Conservation (phyloP, 495 filamentous ascomycete genomes). For the Lepidopterella palustris region DNA sequence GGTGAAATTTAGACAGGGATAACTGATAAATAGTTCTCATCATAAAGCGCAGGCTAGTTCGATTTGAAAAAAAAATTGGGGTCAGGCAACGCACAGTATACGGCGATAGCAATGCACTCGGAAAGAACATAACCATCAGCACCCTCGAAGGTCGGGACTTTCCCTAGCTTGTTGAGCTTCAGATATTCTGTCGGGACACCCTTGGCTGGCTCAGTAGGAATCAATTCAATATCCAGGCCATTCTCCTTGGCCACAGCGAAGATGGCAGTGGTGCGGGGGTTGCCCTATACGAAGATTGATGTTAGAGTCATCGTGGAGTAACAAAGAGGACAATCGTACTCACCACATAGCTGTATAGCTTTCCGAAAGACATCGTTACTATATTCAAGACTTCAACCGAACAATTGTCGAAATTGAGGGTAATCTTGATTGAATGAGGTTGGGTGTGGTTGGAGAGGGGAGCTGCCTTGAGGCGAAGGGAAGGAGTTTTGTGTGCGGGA, state of each 20-base stretch:
- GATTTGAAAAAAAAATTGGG: slow-evolving; percentile 6
- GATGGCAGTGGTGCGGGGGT: slow-evolving; percentile 82
- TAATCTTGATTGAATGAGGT: background rate
- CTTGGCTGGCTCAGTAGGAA: slow-evolving; percentile 57
- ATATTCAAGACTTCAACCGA: background rate
- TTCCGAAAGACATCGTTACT: slow-evolving; percentile 84
- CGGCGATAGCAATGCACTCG: slow-evolving; percentile 89
- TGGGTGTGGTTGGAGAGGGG: background rate
- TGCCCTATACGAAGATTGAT: slow-evolving; percentile 51
- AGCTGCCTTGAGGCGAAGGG: background rate
- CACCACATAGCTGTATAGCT: slow-evolving; percentile 85
- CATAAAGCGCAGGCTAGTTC: slow-evolving; percentile 40
- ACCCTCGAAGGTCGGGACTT: slow-evolving; percentile 87
- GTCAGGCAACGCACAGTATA: slow-evolving; percentile 89
- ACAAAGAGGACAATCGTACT: slow-evolving; percentile 35
- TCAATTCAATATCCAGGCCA: slow-evolving; percentile 79
- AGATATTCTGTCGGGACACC: slow-evolving; percentile 64
- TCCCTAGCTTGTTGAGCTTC: slow-evolving; percentile 79
- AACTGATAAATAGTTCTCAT: slow-evolving; percentile 87
- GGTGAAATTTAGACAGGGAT: slow-evolving; percentile 91
- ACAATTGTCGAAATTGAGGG: background rate
- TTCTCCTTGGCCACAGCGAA: slow-evolving; percentile 93
- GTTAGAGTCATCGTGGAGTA: slow-evolving; percentile 22
- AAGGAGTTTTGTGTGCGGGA: background rate
- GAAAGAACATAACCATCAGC: slow-evolving; percentile 83